Evolutionary conservation across 2,329 filamentous ascomycete species (phyloP), one percentile per base, ranked within the genome.

Genomic region (Aotearoamyces nothofagi): DNA sequence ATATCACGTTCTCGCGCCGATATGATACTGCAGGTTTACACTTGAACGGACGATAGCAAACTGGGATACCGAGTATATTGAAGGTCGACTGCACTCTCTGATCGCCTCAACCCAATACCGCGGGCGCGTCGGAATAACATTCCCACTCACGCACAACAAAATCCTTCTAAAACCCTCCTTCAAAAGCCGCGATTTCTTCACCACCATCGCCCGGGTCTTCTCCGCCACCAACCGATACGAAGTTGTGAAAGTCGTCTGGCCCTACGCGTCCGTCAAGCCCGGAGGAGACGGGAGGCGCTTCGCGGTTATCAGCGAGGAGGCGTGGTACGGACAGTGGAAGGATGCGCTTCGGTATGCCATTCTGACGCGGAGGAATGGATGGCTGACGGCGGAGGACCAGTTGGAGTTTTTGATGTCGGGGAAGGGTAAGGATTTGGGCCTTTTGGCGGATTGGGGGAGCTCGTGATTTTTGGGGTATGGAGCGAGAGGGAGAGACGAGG

Each of bases 191-290:
- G 58, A 59, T 30, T 64, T 70, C 46, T 59, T 69, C 39, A 64
- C 61, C 9, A 60, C 54, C 14, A 53, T 71, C 15, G 55, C 60
- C 2, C 56, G 58, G 14, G 45, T 69, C 2, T 68, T 70, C 38
- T 52, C 54, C 1, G 63, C 63, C 3, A 63, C 60, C 44, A 60
- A 57, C 43, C 61, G 56, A 36, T 70, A 69, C 37, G 65, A 69
- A 44, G 61, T 67, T 3, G 55, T 66, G 27, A 64, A 66, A 42
- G 55, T 58, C 1, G 57, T 70, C 1, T 71, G 66, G 66, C 66
- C 65, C 3, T 70, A 67, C 47, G 66, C 66, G 2, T 62, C 61
- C 36, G 29, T 43, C 1, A 35, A 52, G 45, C 41, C 58, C 49
- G 38, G 62, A 52, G 22, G 61, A 61, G 35, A 44, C 36, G n/a